These are phyloP conservation scores for Fusarium papillatum DNA, from an alignment of 2,329 filamentous ascomycete genomes.

Conservation along the genomic window DNA sequence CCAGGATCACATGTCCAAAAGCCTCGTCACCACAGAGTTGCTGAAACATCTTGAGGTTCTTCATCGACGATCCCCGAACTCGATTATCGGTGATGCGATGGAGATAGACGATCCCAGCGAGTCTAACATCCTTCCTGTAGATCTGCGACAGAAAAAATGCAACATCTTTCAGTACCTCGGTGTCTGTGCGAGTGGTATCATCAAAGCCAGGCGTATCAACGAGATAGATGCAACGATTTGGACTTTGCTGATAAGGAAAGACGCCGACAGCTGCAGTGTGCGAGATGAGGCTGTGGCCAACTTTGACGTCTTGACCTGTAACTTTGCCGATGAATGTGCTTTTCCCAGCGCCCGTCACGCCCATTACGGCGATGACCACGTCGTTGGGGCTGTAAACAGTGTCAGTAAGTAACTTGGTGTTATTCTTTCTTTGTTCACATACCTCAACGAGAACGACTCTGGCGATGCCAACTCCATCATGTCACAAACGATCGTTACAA, in stretches of 20 bases:
- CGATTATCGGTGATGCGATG: conserved; percentile 11
- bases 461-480: not conserved
- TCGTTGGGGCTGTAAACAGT: not conserved
- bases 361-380: conserved; percentile 6
- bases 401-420: not conserved
- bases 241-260: not conserved
- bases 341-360: conserved; percentile 6
- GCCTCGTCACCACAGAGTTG: not conserved
- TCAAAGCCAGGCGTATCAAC: conserved; percentile 11
- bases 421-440: not conserved
- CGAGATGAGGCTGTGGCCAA: not conserved
- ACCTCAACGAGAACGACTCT: not conserved
- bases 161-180: not conserved
- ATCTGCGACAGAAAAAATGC: not conserved
- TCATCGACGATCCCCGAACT: not conserved
- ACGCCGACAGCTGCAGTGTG: not conserved
- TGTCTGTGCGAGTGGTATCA: conserved; percentile 1
- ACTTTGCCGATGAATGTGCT: not conserved
- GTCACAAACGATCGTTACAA: not conserved
- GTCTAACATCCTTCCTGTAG: not conserved
- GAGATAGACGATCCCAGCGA: not conserved
- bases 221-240: not conserved
- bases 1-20: not conserved
- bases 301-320: not conserved
- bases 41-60: conserved; percentile 8